phyloP scores from a whole-genome alignment of 2,329 filamentous ascomycete species.

The Epichloe glyceriae region DNA sequence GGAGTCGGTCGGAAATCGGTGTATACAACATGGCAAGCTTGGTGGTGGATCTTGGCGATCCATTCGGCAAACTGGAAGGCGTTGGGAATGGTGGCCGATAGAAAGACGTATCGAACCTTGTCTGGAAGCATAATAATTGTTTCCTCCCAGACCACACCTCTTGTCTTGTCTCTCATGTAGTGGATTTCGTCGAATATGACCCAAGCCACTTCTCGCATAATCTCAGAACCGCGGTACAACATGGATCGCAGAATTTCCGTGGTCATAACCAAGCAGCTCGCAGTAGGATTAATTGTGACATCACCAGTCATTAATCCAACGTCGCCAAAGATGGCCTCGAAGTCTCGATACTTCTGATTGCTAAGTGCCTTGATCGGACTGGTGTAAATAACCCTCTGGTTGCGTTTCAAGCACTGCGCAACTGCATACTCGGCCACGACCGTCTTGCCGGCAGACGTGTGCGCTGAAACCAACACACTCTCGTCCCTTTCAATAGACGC shows the following conservation, averaged over 20 bases:
- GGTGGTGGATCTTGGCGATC: constrained; percentile 95
- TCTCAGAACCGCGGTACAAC: constrained; percentile 95
- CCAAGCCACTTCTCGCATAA: constrained; percentile 98
- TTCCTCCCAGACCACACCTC: constrained; percentile 98
- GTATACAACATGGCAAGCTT: constrained; percentile 97
- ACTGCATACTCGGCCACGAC: constrained; percentile 98
- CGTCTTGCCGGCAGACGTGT: constrained; percentile 95
- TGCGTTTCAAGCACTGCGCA: constrained; percentile 90
- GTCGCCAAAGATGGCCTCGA: constrained; percentile 88
- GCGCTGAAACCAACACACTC: constrained; percentile 91
- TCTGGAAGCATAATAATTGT: constrained; percentile 96
- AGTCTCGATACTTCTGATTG: constrained; percentile 98
- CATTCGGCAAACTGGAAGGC: constrained; percentile 99
- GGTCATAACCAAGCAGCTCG: constrained; percentile 96
- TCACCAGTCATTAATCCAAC: constrained; percentile 98
- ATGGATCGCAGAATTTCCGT: constrained; percentile 98
- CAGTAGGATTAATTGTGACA: constrained; percentile 97
- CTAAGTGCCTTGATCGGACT: constrained; percentile 98
- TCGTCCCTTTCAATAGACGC: constrained; percentile 92
- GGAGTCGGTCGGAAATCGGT: constrained; percentile 96
- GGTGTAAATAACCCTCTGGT: constrained; percentile 97
- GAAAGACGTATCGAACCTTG: constrained; percentile 96
- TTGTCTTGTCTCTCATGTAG: constrained; percentile 87
- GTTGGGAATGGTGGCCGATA: constrained; percentile 96
- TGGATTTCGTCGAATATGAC: constrained; percentile 98